phyloP scores from a whole-genome alignment of 371 early-diverging fungal species.

The Mucor racemosus region DNA sequence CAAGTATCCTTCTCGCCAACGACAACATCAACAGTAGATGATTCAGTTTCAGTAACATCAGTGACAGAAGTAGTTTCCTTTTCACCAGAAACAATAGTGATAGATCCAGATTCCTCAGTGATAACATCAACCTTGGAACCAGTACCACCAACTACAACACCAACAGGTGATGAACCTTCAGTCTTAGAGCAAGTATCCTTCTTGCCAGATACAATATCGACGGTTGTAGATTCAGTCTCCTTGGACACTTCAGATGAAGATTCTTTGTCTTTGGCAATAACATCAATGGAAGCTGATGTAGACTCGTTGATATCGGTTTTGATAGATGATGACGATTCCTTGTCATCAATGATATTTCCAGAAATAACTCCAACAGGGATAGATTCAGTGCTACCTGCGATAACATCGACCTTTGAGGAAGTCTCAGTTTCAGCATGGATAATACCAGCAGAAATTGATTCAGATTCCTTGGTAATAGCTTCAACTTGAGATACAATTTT shows the following conservation, averaged over 20 bases:
- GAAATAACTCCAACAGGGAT: conserved; percentile 6
- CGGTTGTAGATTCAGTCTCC: neutral
- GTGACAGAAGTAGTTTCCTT: neutral
- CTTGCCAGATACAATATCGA: neutral
- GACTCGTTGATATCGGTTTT: neutral
- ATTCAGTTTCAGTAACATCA: neutral
- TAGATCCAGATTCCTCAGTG: neutral
- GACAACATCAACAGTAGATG: neutral
- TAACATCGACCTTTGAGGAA: neutral
- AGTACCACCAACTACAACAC: neutral
- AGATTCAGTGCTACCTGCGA: neutral
- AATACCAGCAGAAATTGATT: neutral
- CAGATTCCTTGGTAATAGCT: neutral
- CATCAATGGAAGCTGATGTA: neutral
- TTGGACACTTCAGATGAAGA: neutral
- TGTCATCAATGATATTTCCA: conserved; percentile 8
- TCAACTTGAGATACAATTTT: neutral
- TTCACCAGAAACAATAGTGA: conserved; percentile 2
- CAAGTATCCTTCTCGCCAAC: neutral
- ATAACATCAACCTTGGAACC: neutral
- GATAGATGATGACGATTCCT: conserved; percentile 13
- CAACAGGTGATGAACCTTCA: neutral
- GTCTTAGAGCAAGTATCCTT: neutral
- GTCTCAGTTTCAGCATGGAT: conserved; percentile 13
- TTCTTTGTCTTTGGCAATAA: neutral